Conservation (phyloP, 2,329 filamentous ascomycete species). For the Ophiocordyceps unilateralis region DNA sequence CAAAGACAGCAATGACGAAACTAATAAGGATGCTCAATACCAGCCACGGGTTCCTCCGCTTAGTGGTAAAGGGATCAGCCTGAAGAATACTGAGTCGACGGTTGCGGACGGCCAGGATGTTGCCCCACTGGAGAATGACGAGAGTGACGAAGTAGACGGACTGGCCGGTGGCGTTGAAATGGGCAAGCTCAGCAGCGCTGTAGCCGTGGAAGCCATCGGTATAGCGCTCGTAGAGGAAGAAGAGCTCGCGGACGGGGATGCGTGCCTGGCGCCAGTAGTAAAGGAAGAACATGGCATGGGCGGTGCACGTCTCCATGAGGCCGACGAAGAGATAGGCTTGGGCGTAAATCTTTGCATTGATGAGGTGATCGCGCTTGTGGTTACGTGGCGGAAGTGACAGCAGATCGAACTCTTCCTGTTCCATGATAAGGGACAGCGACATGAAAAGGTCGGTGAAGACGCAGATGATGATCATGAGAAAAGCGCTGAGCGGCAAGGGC, state of each 20-base stretch:
- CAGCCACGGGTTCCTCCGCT: conserved; percentile 32
- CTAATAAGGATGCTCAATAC: conserved; percentile 26
- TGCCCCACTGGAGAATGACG: conserved; percentile 36
- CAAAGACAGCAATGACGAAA: conserved; percentile 32
- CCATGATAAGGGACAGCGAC: conserved; percentile 33
- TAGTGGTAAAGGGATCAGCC: conserved; percentile 27
- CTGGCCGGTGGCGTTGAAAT: conserved; percentile 32
- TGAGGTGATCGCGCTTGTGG: conserved; percentile 30
- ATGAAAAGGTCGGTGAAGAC: conserved; percentile 37
- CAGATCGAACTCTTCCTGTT: conserved; percentile 36
- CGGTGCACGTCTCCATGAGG: conserved; percentile 29
- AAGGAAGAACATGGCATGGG: conserved; percentile 35
- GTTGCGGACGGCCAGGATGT: conserved; percentile 32
- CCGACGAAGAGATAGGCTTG: conserved; percentile 36
- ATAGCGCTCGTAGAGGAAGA: conserved; percentile 32
- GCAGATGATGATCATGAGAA: conserved; percentile 41
- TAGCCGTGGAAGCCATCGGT: conserved; percentile 31
- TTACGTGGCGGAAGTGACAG: conserved; percentile 31
- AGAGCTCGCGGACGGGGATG: conserved; percentile 27
- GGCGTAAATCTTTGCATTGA: conserved; percentile 31
- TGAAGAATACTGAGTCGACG: conserved; percentile 33
- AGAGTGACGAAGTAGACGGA: conserved; percentile 36
- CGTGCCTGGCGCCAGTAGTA: conserved; percentile 30
- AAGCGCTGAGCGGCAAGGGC: conserved; percentile 30
- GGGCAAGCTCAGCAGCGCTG: conserved; percentile 21